Percentiles rank a stretch among this genome's conserved stretches.
Evolutionary conservation across 805 yeast genomes (phyloP).

Genomic region (Wickerhamiella australiensis): DNA sequence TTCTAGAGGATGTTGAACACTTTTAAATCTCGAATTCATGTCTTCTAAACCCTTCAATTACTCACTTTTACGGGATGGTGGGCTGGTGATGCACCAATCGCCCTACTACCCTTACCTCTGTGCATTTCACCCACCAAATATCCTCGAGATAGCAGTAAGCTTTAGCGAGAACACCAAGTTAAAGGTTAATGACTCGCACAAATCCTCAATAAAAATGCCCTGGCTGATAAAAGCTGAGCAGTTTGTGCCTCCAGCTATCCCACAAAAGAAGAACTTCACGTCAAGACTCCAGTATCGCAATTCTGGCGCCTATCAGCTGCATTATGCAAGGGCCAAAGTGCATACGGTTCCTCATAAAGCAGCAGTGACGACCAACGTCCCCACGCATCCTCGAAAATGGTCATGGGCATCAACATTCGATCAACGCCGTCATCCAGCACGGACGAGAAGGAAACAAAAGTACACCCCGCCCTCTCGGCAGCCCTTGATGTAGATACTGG

Average conservation of each 20-base stretch:
- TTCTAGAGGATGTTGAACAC: too few relatives aligned
- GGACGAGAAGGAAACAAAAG: neutral
- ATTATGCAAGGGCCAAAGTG: neutral
- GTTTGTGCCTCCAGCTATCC: too few relatives aligned
- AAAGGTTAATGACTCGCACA: too few relatives aligned
- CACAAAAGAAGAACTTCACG: too few relatives aligned
- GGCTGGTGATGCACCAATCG: neutral
- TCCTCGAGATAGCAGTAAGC: too few relatives aligned
- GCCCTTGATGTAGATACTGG: constrained; percentile 4
- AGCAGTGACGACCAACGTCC: neutral
- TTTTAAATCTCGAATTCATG: too few relatives aligned
- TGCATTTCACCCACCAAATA: neutral
- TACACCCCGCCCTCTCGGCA: neutral
- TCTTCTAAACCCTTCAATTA: too few relatives aligned
- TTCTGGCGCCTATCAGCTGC: neutral
- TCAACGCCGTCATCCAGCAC: neutral
- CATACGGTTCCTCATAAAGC: neutral
- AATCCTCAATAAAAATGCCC: too few relatives aligned
- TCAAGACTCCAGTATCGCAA: too few relatives aligned
- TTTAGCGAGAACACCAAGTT: too few relatives aligned
- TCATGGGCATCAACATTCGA: neutral
- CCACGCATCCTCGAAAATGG: neutral
- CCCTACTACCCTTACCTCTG: neutral
- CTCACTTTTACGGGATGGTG: too few relatives aligned
- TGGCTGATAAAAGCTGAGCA: too few relatives aligned